These are phyloP conservation scores for Blastobotrys chiropterorum DNA, from an alignment of 805 yeast genomes.

Conservation along the genomic window DNA sequence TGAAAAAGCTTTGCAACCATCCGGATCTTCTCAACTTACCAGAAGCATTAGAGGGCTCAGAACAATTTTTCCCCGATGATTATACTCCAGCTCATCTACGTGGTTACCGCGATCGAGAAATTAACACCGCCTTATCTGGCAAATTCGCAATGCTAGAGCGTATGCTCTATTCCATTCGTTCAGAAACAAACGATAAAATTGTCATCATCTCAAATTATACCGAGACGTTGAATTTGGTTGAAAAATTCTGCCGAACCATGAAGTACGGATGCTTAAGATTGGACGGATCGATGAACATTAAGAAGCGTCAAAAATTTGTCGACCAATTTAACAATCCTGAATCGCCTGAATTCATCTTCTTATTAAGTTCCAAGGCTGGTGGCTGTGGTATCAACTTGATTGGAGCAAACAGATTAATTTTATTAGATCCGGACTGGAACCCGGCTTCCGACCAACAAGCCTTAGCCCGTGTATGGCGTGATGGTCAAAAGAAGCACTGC, in stretches of 20 bases:
- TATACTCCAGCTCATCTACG: conserved; percentile 43
- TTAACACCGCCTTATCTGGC: conserved; percentile 80
- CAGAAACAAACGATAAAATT: conserved; percentile 88
- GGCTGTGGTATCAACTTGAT: conserved; percentile 97
- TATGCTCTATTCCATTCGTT: conserved; percentile 67
- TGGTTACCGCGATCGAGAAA: conserved; percentile 58
- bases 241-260: conserved; percentile 69
- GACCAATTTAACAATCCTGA: conserved; percentile 89
- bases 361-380: conserved; percentile 93
- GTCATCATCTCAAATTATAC: conserved; percentile 93
- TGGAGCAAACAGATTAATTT: conserved; percentile 86
- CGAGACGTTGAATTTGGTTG: conserved; percentile 86
- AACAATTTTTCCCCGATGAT: conserved; percentile 58
- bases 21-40: conserved; percentile 79
- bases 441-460: conserved; percentile 99
- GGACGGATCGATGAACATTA: conserved; percentile 90
- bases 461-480: conserved; percentile 96
- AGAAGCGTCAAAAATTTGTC: conserved; percentile 87
- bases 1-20: conserved; percentile 90
- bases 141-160: conserved; percentile 81
- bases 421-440: conserved; percentile 95
- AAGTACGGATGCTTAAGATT: conserved; percentile 74
- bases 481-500: conserved; percentile 96
- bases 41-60: conserved; percentile 69
- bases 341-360: conserved; percentile 78